A percentile compares a stretch with the other conserved stretches of the same genome.
Conservation (phyloP, 352 stramenopile species). For the Pythium phragmiticola region DNA sequence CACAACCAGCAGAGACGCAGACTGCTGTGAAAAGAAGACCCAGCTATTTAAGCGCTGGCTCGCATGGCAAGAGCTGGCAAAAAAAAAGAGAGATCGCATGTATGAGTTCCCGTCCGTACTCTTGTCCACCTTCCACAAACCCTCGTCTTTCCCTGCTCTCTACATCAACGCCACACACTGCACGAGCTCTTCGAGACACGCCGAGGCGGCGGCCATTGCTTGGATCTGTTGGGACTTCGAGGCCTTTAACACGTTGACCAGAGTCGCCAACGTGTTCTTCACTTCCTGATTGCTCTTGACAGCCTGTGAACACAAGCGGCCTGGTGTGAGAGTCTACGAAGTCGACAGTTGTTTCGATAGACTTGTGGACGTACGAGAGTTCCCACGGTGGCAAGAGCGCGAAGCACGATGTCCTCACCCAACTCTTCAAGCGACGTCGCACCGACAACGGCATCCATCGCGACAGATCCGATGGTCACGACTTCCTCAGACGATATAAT, state of each 20-base stretch:
- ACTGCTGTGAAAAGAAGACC: slow-evolving; percentile 6
- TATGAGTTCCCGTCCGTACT: slow-evolving; percentile 6
- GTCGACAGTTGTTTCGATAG: not conserved
- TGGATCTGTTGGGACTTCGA: slow-evolving; percentile 46
- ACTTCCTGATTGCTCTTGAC: slow-evolving; percentile 35
- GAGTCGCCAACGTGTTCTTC: slow-evolving; percentile 49
- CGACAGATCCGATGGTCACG: slow-evolving; percentile 45
- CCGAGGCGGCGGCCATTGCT: slow-evolving; percentile 37
- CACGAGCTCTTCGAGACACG: slow-evolving; percentile 55
- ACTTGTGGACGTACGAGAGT: slow-evolving; percentile 54
- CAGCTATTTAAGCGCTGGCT: slow-evolving; percentile 24
- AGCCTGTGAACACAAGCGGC: slow-evolving; percentile 28
- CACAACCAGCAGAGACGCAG: slow-evolving; percentile 2
- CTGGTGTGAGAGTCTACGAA: not conserved
- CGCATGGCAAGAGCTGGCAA: not conserved
- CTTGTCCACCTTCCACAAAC: not conserved
- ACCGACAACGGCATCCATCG: slow-evolving; percentile 53
- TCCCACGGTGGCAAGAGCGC: slow-evolving; percentile 61
- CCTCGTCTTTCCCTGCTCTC: not conserved
- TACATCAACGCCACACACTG: slow-evolving; percentile 27
- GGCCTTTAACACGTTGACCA: slow-evolving; percentile 52
- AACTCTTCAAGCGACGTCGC: slow-evolving; percentile 53
- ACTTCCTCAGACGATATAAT: slow-evolving; percentile 48
- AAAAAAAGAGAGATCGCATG: slow-evolving; percentile 24
- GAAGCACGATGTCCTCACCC: slow-evolving; percentile 77